Evolutionary conservation across 805 yeast species (phyloP), one percentile per base, ranked within the genome.

Genomic region (Wickerhamomyces subpelliculosus): DNA sequence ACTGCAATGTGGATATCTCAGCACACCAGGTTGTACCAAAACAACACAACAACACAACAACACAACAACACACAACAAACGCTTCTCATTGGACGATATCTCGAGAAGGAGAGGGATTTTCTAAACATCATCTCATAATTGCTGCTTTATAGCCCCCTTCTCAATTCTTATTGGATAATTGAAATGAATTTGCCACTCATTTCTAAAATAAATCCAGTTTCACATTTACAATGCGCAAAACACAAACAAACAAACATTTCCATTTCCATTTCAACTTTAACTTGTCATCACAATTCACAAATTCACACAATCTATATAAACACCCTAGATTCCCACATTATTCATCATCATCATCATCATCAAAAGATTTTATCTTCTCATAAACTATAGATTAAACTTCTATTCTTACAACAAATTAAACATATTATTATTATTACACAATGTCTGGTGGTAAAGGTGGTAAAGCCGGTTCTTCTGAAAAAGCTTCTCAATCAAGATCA

Each of bases 401-500:
- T n/a, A 6, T 10, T 19, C n/a, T n/a, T n/a, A n/a, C 12, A 22
- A 12, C 17, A 12, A 27, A 9, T 14, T 33, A n/a, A 6, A 11
- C 12, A 32, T 33, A 30, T 25, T 18, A 17, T 19, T 13, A n/a
- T 23, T 12, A 32, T 34, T 23, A 39, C 25, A 70, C 36, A 68
- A 82, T 81, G 88, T 80, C 87, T 58, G 67, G 67, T 54, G 69
- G 70, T 54, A 64, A 64, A 64, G 69, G 78, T 75, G 88, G 88
- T 62, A 86, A 86, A 74, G 93, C 95, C 60, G 90, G 93, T 61
- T 73, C 93, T 52, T 68, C 89, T 56, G 86, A 84, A 63, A 88
- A 88, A 72, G 86, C 90, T 60, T 80, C 95, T 60, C 88, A 88
- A 72, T 83, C 96, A 38, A 86, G 96, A 80, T 87, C 96, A 52